Base-by-base conservation (phyloP, 257 asterid genomes). In the Dorcoceras hygrometricum region DNA sequence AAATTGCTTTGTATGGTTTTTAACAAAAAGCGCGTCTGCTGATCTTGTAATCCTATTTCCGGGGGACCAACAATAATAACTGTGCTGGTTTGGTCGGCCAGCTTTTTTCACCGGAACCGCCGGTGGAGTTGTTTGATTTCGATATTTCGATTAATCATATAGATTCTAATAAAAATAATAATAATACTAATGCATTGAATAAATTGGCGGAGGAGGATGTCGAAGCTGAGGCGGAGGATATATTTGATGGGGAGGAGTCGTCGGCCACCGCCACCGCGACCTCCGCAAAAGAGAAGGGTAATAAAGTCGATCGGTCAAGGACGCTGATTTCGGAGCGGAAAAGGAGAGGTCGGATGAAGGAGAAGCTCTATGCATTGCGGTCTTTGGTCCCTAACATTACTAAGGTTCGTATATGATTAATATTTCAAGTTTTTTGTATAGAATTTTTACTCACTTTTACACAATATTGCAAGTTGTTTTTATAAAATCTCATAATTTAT, bases 341-440 rank as follows among this genome's bases (percentile, higher is more conserved):
- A 69, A 78, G 98, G 82, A 83, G 98, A 81, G 82, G 93, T 24
- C 65, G 87, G n/a, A 91, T 91, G 98, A 91, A 86, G 87, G 98
- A 89, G 25, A 87, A 81, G 76, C 90, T 91, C 66, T 89, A 89
- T 53, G 89, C 91, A 0, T 72, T 91, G 72, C 87, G 96, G 24
- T 78, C 98, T 4, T 62, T 91, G 79, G 95, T 91, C 69, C 98
- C 95, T 31, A 82, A 87, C 67, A 91, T 91, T 57, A 89, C 95
- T 18, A 91, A 89, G 95, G 96, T 88, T 3, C 3, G 51, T 65
- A 6, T 32, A 11, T 19, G 22, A 11, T 32, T 0, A 2, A 18
- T 8, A 32, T 8, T n/a, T 23, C 43, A 9, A 7, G 43, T 32
- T 32, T 32, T 31, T 34, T 9, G 2, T 8, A 11, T 34, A 8